Base-by-base conservation (phyloP, 306 rosid species). In the Fagus sylvatica region DNA sequence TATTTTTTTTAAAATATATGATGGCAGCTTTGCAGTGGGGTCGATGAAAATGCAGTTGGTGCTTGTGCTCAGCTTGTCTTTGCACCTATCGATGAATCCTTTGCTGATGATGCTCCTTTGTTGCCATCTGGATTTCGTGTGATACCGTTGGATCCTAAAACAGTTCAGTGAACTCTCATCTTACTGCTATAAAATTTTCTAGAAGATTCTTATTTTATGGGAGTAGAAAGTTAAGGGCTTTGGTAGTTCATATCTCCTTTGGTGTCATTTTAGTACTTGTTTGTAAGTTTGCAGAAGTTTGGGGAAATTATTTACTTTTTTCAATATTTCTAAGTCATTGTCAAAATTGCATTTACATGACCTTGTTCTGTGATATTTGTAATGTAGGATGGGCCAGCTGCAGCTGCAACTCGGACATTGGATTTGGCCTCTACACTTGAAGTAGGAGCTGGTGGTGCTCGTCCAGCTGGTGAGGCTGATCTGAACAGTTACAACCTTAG, bases 41-140 rank as follows among this genome's bases (percentile, higher is more conserved):
- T 93, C 22, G 98, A 95, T 81, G 99, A 93, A 72, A 95, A 80
- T 84, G 88, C 98, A 39, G 81, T 91, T 57, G 99, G 99, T 42
- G 80, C 97, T 5, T 95, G 98, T 79, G 98, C 99, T 76, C 97
- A 95, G 78, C 97, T 95, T 54, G 99, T 93, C 15, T 95, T 95
- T 85, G 99, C 99, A 5, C 98, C 99, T 46, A 95, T 95, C 28
- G 98, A 95, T 53, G 99, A 95, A 82, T 91, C 98, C 0, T 95
- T 95, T 83, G 98, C 98, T 0, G 99, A 95, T 85, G 99, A 95
- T 78, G 99, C 97, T 53, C 94, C 91, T 5, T 72, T 95, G 54
- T 83, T 93, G 69, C 96, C 99, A 37, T 95, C 99, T 42, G 99
- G 99, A 22, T 95, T 95, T 69, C 96, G 96, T 3, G 96, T 95